Base-by-base conservation (phyloP, 106 monocot genomes). In the Cymbidium sinense region DNA sequence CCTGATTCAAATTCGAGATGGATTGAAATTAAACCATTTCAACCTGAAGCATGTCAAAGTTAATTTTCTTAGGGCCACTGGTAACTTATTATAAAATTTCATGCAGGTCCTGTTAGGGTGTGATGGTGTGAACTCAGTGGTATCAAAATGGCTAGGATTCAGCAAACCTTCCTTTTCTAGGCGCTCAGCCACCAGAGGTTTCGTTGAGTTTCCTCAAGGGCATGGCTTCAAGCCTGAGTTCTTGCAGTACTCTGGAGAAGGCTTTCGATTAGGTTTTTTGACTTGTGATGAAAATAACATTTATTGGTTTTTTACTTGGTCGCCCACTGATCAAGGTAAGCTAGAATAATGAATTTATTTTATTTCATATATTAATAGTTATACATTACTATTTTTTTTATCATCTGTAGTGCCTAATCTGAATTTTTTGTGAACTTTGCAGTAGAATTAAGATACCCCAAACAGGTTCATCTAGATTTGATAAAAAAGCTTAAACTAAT, bases 121-220 rank as follows among this genome's bases (percentile, higher is more conserved):
- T 55, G 95, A 92, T 76, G 95, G 92, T 39, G 88, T 92, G 79
- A 88, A 91, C 28, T 95, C 95, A 18, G 41, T 81, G 13, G 85
- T 95, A 12, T 88, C 95, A n/a, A 86, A 78, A n/a, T 92, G 89
- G 89, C 58, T 92, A 7, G 95, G 92, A 3, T 78, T 95, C 28
- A 78, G 70, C 2, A 79, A 74, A 2, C 81, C 95, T 11, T 61
- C 81, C 7, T 82, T 77, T 35, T 77, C 86, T 0, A 83, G 88
- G 13, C 88, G 90, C 7, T 88, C 75, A 2, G 85, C 86, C 19
- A 29, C 83, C 0, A 87, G 95, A 71, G 92, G 90, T 2, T 70
- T 95, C 30, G 75, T 80, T 0, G 62, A 52, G 27, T 92, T 81
- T 70, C 83, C 89, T 1, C 36, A 85, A 8, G 92, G 83, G 21